A percentile compares a stretch with the other conserved stretches of the same genome.
Conservation (phyloP, 345 rosid genomes). For the Hibiscus tridactylites region DNA sequence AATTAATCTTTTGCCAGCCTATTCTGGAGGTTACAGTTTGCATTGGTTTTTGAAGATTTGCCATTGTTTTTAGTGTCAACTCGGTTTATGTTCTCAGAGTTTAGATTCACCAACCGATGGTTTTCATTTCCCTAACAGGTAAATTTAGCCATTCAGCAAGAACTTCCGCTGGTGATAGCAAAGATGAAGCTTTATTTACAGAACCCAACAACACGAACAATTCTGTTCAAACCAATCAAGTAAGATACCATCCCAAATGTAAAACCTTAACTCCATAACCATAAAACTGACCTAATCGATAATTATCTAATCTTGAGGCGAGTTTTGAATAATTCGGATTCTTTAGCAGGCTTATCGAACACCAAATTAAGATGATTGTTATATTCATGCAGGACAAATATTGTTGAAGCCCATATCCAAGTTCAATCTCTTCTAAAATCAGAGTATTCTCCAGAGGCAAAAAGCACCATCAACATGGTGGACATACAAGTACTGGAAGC, state of each 20-base stretch:
- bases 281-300: not conserved
- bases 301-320: not conserved
- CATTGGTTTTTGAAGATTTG: not conserved
- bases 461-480: constrained; percentile 54
- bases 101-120: not conserved
- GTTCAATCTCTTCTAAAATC: constrained; percentile 56
- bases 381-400: constrained; percentile 65
- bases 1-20: not conserved
- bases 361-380: not conserved
- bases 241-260: constrained; percentile 24
- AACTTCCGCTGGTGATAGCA: constrained; percentile 56
- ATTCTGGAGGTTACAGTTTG: not conserved
- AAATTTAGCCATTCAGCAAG: constrained; percentile 57
- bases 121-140: constrained; percentile 42
- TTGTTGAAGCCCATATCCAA: constrained; percentile 88
- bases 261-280: no score
- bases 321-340: not conserved
- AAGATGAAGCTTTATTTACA: constrained; percentile 27
- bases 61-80: not conserved
- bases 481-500: constrained; percentile 56
- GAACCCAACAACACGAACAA: constrained; percentile 72
- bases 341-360: not conserved
- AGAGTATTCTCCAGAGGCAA: constrained; percentile 74
- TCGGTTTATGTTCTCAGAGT: not conserved
- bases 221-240: constrained; percentile 94